Evolutionary conservation across 257 asterid genomes (phyloP), one percentile per base, ranked within the genome.

Genomic region (Ilex aquifolium): DNA sequence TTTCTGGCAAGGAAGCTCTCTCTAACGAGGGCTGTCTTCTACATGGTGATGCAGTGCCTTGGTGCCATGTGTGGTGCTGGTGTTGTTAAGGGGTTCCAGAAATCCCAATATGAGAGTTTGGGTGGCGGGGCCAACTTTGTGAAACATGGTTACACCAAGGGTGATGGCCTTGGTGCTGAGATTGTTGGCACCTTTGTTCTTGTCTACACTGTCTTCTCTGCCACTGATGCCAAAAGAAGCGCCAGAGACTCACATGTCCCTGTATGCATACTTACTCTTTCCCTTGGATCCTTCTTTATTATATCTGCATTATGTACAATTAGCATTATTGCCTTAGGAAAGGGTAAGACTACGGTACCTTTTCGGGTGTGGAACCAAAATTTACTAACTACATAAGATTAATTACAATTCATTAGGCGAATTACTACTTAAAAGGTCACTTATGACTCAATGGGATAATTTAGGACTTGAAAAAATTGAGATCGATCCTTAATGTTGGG

Each of bases 1-100:
- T 79, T 79, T 77, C 56, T 79, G 71, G 85, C 85, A 44, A 79
- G 85, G 74, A 79, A 79, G 21, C 76, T 79, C 14, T 79, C 85
- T 46, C 65, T 79, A 64, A 79, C 82, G 1, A 70, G 85, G 64
- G 80, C 85, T 6, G 13, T 76, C 4, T 79, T 79, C 73, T 79
- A 79, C 85, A 72, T 79, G 32, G 75, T 79, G 66, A 76, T 76
- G 85, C 85, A 79, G 73, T 76, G 82, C 61, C 82, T 79, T 48
- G 84, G 84, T 32, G 84, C 84, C 58, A 72, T 79, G 44, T 76
- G 81, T 63, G 84, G 84, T 54, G 84, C 84, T 16, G 84, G 84
- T 32, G 80, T 79, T 63, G 79, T 79, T 14, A 79, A 79, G 66
- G 84, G 84, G 10, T 79, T 72, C 77, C 65, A 63, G 76, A 49